Conservation (phyloP, 129 eudicot genomes). For the Flaveria linearis region DNA sequence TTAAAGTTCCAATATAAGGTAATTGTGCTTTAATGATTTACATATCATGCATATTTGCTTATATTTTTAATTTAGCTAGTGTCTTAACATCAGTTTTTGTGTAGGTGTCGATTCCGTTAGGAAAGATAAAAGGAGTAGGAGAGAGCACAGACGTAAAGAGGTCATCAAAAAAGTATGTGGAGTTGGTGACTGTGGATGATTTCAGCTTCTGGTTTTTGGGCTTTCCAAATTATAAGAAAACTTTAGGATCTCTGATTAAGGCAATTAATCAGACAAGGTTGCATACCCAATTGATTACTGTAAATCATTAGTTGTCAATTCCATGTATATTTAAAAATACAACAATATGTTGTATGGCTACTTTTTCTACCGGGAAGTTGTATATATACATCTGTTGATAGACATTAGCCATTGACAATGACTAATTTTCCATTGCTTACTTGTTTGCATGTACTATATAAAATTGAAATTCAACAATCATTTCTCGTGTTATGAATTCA, state of each 20-base stretch:
- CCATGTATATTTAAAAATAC: constrained; percentile 21
- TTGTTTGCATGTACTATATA: not conserved
- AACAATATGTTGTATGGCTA: constrained; percentile 7
- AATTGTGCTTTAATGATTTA: not conserved
- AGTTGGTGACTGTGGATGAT: constrained; percentile 40
- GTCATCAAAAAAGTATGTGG: constrained; percentile 36
- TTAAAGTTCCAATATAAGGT: constrained; percentile 43
- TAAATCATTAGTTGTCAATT: not conserved
- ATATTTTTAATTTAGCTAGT: not conserved
- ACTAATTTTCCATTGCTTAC: not conserved
- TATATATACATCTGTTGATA: not conserved
- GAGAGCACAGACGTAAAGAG: constrained; percentile 31
- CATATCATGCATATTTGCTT: not conserved
- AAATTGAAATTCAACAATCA: not conserved
- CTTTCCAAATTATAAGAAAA: constrained; percentile 27
- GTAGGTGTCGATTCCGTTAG: constrained; percentile 38
- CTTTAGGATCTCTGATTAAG: constrained; percentile 16
- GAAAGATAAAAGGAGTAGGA: constrained; percentile 37
- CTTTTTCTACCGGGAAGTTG: not conserved
- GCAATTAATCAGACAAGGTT: not conserved
- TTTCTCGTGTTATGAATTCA: not conserved
- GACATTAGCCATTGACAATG: not conserved
- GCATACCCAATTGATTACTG: constrained; percentile 9
- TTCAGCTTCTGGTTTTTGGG: constrained; percentile 44
- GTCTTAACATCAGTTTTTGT: not conserved